A percentile compares a stretch with the other conserved stretches of the same genome.
These are phyloP conservation scores for Acidiella bohemica DNA, from an alignment of 495 filamentous ascomycete genomes.

Conservation along the genomic window DNA sequence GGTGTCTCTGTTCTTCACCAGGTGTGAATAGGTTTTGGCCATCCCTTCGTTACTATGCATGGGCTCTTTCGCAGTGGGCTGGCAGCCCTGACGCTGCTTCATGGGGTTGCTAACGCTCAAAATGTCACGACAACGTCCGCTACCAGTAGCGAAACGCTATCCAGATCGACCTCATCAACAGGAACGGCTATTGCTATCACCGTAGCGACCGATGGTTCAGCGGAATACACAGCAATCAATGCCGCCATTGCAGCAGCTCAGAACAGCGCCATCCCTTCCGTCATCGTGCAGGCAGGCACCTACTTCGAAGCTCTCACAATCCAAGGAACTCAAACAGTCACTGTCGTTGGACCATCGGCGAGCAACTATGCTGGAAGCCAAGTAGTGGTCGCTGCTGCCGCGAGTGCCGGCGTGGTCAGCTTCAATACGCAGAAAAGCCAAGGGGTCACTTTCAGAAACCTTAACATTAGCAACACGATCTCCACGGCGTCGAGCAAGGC, in stretches of 20 bases:
- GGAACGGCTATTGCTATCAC: slow-evolving; percentile 10
- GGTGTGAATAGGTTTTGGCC: no score
- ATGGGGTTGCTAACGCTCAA: no score
- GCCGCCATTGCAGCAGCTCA: slow-evolving; percentile 3
- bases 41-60: no score
- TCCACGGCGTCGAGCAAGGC: not conserved
- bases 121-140: no score
- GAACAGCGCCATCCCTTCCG: slow-evolving; percentile 4
- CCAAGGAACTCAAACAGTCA: slow-evolving; percentile 2
- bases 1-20: no score
- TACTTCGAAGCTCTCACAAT: slow-evolving; percentile 2
- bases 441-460: slow-evolving; percentile 3
- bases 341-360: not conserved
- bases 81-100: no score
- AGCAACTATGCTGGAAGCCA: not conserved
- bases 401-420: not conserved
- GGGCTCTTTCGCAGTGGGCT: no score
- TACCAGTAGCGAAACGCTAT: no score
- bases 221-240: slow-evolving; percentile 9
- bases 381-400: not conserved
- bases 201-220: slow-evolving; percentile 12
- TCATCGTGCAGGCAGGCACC: slow-evolving; percentile 1
- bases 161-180: slow-evolving; percentile 1
- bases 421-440: not conserved
- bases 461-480: slow-evolving; percentile 7